Evolutionary conservation across 1,139 yeast genomes (phyloP).

Genomic region (Yamadazyma dushanensis): DNA sequence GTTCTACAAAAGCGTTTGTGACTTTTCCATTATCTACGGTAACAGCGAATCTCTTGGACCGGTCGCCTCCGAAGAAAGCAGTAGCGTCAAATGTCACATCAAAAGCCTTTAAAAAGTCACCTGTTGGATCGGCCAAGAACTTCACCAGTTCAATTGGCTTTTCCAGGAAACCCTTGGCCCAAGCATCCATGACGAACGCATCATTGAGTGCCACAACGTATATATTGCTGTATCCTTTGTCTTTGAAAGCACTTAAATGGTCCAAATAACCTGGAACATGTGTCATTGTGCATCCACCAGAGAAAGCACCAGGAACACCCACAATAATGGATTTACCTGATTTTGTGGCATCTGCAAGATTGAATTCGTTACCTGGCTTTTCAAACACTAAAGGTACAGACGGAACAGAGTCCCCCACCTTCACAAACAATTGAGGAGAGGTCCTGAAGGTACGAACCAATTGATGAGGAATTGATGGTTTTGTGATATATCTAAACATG

Average conservation of each 20-base stretch:
- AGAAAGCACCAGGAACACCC: constrained; percentile 91
- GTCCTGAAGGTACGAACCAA: constrained; percentile 31
- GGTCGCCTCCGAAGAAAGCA: constrained; percentile 67
- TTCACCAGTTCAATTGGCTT: constrained; percentile 32
- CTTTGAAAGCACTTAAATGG: constrained; percentile 49
- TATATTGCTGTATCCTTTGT: constrained; percentile 62
- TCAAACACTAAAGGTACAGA: constrained; percentile 55
- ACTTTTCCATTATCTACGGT: constrained; percentile 75
- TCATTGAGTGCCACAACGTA: constrained; percentile 81
- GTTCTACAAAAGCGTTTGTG: constrained; percentile 67
- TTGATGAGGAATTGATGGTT: constrained; percentile 6
- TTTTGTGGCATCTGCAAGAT: constrained; percentile 56
- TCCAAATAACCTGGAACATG: constrained; percentile 80
- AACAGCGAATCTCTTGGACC: constrained; percentile 77
- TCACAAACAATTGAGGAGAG: constrained; percentile 20
- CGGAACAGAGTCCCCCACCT: constrained; percentile 61
- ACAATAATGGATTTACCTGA: constrained; percentile 60
- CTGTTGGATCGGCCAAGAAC: constrained; percentile 77
- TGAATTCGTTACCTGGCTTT: constrained; percentile 66
- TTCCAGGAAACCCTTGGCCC: constrained; percentile 46
- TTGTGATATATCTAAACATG: constrained; percentile 3
- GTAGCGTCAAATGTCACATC: constrained; percentile 73
- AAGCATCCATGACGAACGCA: constrained; percentile 76
- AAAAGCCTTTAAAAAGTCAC: constrained; percentile 63
- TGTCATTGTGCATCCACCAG: constrained; percentile 77